A percentile compares a stretch with the other conserved stretches of the same genome.
Conservation (phyloP, 176 grass and related monocot species). For the Saccharum officinarum region DNA sequence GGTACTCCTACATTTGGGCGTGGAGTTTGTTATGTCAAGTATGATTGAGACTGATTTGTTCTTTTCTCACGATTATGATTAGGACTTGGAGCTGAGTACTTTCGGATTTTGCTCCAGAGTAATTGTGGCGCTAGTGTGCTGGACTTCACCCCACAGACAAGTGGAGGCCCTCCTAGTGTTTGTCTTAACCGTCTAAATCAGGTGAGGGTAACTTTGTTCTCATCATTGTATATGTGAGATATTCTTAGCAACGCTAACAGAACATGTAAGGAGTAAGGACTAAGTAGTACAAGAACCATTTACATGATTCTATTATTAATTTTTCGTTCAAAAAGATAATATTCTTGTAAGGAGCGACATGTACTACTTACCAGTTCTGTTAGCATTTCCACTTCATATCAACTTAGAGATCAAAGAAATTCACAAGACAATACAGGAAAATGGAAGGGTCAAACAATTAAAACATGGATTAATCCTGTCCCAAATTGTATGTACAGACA, state of each 20-base stretch:
- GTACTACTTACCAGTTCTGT: neutral
- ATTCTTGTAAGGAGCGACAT: neutral
- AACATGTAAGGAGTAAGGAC: neutral
- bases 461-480: conserved; percentile 12
- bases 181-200: conserved; percentile 94
- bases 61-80: conserved; percentile 12
- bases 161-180: conserved; percentile 54
- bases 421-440: neutral
- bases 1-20: neutral
- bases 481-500: conserved; percentile 56
- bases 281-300: neutral
- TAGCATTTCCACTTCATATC: neutral
- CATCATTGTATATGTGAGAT: neutral
- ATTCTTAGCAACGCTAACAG: neutral
- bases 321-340: neutral
- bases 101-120: conserved; percentile 84
- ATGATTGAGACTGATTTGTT: neutral
- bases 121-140: conserved; percentile 88
- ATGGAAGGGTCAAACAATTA: neutral
- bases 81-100: conserved; percentile 79
- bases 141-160: conserved; percentile 68
- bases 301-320: too few relatives aligned
- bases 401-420: conserved; percentile 14
- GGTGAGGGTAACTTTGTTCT: conserved; percentile 36
- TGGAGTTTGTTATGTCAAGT: neutral